Evolutionary conservation across 257 asterid species (phyloP), one percentile per base, ranked within the genome.

Genomic region (Solanum tarijense): DNA sequence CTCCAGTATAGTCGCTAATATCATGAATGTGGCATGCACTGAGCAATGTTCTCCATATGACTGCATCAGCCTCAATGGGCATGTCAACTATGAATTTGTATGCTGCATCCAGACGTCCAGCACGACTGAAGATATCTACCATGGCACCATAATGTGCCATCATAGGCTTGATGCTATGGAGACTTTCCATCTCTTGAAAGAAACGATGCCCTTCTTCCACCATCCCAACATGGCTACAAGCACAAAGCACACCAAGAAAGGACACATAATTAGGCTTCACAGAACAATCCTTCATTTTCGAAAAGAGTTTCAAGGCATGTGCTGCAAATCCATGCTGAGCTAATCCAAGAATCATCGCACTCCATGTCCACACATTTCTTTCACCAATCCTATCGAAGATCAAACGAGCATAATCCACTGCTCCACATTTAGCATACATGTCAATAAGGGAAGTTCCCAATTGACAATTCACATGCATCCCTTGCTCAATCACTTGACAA

Each of bases 351-450:
- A 96, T 93, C 98, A 96, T 93, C 13, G 96, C 92, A 65, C 96
- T 95, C 98, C 98, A 96, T 66, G 97, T 94, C 98, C 98, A 94
- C 79, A 94, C 94, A 75, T 94, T 96, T 36, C 94, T 90, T 38
- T 87, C 31, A 46, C 31, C 89, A 94, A 93, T 94, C 31, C 88
- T 62, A 43, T 88, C 76, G 27, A 95, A 96, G 41, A 96, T 93
- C 69, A 91, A 88, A 65, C 87, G 88, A 9, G 99, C 97, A 83
- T 88, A 90, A 72, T 88, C 88, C 25, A 95, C 91, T 55, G 86
- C 90, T 27, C 98, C 98, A 72, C 95, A 92, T 65, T 96, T 96
- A 4, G 92, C 95, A 41, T 95, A 95, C 99, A 96, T 95, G 91
- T 96, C 95, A 55, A 95, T 94, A 41, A 96, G 93, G 39, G 98